Evolutionary conservation across 2,329 filamentous ascomycete species (phyloP).

Genomic region (Pseudopyricularia cyperi): DNA sequence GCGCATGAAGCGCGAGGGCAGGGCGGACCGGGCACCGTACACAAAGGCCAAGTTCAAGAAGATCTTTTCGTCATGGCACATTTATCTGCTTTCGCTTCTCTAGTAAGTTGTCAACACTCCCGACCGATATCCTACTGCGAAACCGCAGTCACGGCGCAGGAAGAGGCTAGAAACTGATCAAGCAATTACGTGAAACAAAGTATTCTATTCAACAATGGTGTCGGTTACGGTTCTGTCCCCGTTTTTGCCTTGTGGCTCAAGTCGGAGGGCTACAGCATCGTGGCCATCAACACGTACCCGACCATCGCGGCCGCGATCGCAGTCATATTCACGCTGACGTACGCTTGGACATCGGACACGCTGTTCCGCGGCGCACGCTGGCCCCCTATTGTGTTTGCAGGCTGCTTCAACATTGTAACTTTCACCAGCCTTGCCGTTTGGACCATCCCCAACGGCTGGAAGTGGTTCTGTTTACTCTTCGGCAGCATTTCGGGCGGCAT

Average conservation of each 20-base stretch:
- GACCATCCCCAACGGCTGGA: constrained; percentile 37
- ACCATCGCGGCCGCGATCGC: constrained; percentile 43
- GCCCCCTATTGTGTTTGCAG: constrained; percentile 48
- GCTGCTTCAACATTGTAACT: constrained; percentile 26
- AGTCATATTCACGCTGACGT: constrained; percentile 45
- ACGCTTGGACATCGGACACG: constrained; percentile 54
- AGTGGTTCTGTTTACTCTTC: constrained; percentile 50
- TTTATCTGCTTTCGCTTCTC: constrained; percentile 42
- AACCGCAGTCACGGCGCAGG: too few relatives aligned
- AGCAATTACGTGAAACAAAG: too few relatives aligned
- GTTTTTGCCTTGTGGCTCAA: constrained; percentile 40
- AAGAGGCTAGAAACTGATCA: too few relatives aligned
- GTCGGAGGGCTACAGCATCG: constrained; percentile 24
- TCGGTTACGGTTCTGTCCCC: constrained; percentile 31
- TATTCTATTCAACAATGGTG: constrained; percentile 51
- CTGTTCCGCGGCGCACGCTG: constrained; percentile 45
- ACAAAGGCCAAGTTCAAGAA: constrained; percentile 38
- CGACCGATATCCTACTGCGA: constrained; percentile 15
- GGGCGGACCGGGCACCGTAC: constrained; percentile 25
- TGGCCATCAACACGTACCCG: constrained; percentile 37
- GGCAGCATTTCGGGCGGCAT: constrained; percentile 36
- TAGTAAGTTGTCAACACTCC: constrained; percentile 21
- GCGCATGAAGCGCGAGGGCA: constrained; percentile 29
- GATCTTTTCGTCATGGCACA: constrained; percentile 52
- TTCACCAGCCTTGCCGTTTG: constrained; percentile 27